Conservation (phyloP, 208 protist species). For the Wallacemonas rigidus region DNA sequence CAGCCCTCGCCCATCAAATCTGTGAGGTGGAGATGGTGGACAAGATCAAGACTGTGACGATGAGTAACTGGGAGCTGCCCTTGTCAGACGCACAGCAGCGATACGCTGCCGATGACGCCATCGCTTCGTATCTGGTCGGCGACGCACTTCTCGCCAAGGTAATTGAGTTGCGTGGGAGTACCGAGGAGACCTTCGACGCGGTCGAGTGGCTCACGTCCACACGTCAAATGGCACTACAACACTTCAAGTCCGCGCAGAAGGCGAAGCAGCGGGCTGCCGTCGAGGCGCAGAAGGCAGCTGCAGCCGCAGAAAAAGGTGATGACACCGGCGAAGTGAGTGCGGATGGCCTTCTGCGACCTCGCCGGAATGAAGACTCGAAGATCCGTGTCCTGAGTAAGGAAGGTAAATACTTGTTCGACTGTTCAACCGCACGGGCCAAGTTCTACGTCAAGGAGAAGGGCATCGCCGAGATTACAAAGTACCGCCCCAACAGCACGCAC, state of each 20-base stretch:
- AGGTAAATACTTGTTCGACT: conserved; percentile 48
- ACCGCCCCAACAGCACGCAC: conserved; percentile 16
- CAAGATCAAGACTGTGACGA: conserved; percentile 38
- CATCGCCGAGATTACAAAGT: conserved; percentile 36
- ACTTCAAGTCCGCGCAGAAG: conserved; percentile 25
- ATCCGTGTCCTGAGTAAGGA: conserved; percentile 40
- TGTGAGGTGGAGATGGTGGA: conserved; percentile 27
- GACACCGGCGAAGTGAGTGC: not conserved
- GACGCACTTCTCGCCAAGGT: conserved; percentile 28
- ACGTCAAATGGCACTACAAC: conserved; percentile 5
- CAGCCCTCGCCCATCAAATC: conserved; percentile 28
- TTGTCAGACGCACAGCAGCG: conserved; percentile 27
- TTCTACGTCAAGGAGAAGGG: conserved; percentile 51
- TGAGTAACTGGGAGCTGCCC: conserved; percentile 65
- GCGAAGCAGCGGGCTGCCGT: conserved; percentile 1
- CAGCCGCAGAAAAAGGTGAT: not conserved
- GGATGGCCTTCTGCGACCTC: not conserved
- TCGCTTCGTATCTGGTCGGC: conserved; percentile 49
- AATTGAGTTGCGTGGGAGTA: not conserved
- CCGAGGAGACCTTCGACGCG: conserved; percentile 11
- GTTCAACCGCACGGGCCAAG: conserved; percentile 30
- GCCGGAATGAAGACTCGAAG: conserved; percentile 11
- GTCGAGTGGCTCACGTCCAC: conserved; percentile 25
- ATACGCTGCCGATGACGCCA: conserved; percentile 61
- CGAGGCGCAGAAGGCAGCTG: not conserved